Conservation (phyloP, 1,284 basidiomycete genomes). For the Psilocybe mexicana region DNA sequence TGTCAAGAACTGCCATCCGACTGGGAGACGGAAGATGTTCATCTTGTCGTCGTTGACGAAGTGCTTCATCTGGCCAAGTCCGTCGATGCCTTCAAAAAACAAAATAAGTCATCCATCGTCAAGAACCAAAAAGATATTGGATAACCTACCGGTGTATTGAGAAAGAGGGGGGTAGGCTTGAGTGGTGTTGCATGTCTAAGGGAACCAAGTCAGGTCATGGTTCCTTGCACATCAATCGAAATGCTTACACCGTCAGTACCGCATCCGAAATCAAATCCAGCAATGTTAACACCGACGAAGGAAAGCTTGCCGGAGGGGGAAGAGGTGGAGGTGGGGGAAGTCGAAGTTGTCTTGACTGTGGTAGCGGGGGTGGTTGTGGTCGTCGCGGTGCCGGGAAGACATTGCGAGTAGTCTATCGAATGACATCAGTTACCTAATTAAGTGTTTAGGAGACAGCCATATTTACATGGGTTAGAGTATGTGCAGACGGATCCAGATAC, state of each 20-base stretch:
- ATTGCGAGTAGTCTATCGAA: constrained; percentile 11
- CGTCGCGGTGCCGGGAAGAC: constrained; percentile 7
- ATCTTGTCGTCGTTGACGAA: constrained; percentile 51
- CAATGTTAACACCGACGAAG: constrained; percentile 42
- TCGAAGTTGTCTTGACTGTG: background rate
- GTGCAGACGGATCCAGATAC: constrained; percentile 11
- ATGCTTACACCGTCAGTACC: constrained; percentile 37
- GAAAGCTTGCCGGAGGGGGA: constrained; percentile 26
- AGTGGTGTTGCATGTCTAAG: constrained; percentile 33
- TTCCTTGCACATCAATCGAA: background rate
- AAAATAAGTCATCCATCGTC: no score
- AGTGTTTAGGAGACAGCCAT: background rate
- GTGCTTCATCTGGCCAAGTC: constrained; percentile 56
- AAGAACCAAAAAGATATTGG: background rate
- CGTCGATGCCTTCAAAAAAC: constrained; percentile 32
- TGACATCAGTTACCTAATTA: background rate
- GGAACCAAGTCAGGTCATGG: background rate
- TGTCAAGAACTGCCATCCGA: constrained; percentile 61
- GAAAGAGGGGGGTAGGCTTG: constrained; percentile 45
- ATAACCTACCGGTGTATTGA: constrained; percentile 40
- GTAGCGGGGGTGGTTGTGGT: background rate
- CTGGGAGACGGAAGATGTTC: constrained; percentile 53
- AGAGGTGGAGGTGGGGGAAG: constrained; percentile 9
- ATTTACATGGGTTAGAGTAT: constrained; percentile 8
- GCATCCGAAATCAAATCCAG: constrained; percentile 52